Evolutionary conservation across 352 stramenopile species (phyloP).

Genomic region (Blastocystis sp.): DNA sequence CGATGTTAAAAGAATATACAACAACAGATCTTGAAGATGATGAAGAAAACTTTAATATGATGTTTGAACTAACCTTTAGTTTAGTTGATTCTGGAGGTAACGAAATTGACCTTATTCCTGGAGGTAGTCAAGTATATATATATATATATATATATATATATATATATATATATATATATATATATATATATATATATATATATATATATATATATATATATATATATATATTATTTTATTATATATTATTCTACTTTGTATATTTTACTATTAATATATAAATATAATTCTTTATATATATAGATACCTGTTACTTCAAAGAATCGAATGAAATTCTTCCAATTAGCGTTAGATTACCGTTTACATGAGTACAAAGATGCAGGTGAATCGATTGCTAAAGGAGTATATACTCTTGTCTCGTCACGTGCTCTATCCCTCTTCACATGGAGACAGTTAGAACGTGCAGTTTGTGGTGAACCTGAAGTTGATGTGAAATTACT

Average conservation of each 20-base stretch:
- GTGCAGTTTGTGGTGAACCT: constrained; percentile 46
- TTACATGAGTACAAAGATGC: constrained; percentile 47
- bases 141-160: too few species aligned
- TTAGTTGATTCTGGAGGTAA: constrained; percentile 34
- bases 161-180: too few species aligned
- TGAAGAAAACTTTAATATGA: constrained; percentile 9
- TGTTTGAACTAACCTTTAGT: constrained; percentile 13
- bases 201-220: too few species aligned
- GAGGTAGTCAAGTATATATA: constrained; percentile 14
- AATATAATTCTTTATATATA: too few species aligned
- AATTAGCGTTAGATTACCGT: constrained; percentile 41
- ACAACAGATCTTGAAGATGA: too few species aligned
- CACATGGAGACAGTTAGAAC: constrained; percentile 49
- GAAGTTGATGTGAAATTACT: constrained; percentile 43
- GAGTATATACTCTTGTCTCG: constrained; percentile 44
- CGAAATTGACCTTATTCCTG: constrained; percentile 40
- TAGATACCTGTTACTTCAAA: constrained; percentile 45
- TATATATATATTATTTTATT: too few species aligned
- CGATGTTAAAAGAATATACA: constrained; percentile 60
- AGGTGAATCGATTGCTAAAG: constrained; percentile 40
- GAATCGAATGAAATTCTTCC: constrained; percentile 42
- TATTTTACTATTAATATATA: constrained; percentile 39
- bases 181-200: too few species aligned
- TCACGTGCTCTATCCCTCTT: constrained; percentile 46
- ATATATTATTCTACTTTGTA: too few species aligned